These are phyloP conservation scores for Candida nitratophila DNA, from an alignment of 805 yeast genomes.

Conservation along the genomic window DNA sequence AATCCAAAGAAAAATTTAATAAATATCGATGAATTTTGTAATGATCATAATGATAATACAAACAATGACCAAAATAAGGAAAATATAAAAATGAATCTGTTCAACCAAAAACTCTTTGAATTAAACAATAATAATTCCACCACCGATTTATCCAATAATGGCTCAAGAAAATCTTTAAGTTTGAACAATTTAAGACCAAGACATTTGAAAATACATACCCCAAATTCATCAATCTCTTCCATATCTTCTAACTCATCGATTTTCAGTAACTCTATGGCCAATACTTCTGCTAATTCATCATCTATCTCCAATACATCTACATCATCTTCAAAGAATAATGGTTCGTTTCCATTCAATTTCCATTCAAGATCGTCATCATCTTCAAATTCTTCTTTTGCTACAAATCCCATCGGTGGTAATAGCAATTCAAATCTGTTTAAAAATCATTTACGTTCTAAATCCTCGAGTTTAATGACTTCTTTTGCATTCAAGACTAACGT, in stretches of 20 bases:
- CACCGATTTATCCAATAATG: neutral
- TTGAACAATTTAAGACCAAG: neutral
- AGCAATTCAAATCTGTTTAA: neutral
- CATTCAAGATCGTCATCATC: conserved; percentile 15
- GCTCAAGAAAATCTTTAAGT: neutral
- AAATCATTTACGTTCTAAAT: neutral
- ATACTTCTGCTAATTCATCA: conserved; percentile 1
- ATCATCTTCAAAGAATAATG: too few species aligned
- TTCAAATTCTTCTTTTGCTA: conserved; percentile 6
- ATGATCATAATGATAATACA: conserved; percentile 1
- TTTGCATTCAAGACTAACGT: neutral
- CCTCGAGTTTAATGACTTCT: neutral
- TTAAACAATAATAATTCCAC: neutral
- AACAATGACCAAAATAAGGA: neutral
- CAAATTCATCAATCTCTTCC: conserved; percentile 15
- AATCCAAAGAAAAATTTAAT: too few species aligned
- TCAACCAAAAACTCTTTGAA: neutral
- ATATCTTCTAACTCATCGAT: neutral
- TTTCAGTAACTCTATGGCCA: neutral
- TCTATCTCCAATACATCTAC: too few species aligned
- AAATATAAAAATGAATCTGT: conserved; percentile 7
- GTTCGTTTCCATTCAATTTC: neutral
- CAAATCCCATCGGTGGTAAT: too few species aligned
- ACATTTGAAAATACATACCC: conserved; percentile 1
- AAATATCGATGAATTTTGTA: conserved; percentile 4